Percentiles rank a stretch among this genome's conserved stretches.
These are phyloP conservation scores for Eutrema heterophyllum DNA, from an alignment of 345 rosid species.

Conservation along the genomic window DNA sequence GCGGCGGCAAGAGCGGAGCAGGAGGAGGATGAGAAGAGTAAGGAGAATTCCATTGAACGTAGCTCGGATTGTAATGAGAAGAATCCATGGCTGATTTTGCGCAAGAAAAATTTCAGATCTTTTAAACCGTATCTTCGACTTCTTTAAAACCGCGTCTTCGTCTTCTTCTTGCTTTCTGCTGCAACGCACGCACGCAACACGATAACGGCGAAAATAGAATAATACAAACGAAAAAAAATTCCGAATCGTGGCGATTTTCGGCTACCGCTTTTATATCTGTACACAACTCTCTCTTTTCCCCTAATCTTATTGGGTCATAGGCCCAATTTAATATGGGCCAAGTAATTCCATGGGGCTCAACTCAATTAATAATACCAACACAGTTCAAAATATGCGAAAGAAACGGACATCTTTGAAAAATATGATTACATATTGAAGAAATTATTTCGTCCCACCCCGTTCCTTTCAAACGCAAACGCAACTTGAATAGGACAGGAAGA, in stretches of 20 bases:
- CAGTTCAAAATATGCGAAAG: neutral
- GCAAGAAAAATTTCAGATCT: neutral
- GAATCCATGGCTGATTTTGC: constrained; percentile 41
- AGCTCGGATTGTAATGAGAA: constrained; percentile 35
- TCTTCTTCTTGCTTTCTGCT: neutral
- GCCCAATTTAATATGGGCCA: neutral
- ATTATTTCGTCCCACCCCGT: neutral
- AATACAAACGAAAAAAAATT: neutral
- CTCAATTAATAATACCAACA: neutral
- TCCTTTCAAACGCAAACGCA: neutral
- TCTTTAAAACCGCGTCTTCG: neutral
- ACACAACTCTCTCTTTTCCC: neutral
- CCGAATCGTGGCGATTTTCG: neutral
- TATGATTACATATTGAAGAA: neutral
- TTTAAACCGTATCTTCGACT: neutral
- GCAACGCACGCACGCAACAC: constrained; percentile 4
- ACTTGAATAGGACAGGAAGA: neutral
- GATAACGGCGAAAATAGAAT: constrained; percentile 5
- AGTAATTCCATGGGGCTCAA: neutral
- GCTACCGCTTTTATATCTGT: neutral
- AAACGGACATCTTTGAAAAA: neutral
- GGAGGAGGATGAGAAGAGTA: constrained; percentile 34
- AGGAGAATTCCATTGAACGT: constrained; percentile 40
- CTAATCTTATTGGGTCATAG: neutral
- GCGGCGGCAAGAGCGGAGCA: constrained; percentile 20